Conservation (phyloP, 116 monocot species). For the Dioscorea cayenensis region DNA sequence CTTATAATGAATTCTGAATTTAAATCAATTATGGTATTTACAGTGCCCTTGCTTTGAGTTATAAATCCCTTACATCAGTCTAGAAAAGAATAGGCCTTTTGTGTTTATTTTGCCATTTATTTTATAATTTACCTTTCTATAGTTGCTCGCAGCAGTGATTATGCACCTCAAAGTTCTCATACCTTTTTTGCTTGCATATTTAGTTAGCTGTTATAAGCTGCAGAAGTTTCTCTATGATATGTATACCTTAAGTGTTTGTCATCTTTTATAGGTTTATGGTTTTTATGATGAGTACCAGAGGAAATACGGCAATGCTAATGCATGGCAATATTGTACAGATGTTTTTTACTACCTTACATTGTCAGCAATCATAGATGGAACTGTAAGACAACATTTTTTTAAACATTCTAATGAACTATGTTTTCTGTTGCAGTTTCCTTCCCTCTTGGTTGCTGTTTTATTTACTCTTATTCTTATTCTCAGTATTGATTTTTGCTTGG, state of each 20-base stretch:
- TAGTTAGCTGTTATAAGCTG: too few species aligned
- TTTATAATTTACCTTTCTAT: neutral
- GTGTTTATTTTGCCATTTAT: neutral
- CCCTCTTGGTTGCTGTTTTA: neutral
- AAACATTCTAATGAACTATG: neutral
- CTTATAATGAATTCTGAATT: too few species aligned
- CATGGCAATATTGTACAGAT: conserved; percentile 99
- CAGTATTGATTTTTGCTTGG: conserved; percentile 54
- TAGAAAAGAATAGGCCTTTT: neutral
- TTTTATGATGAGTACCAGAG: conserved; percentile 98
- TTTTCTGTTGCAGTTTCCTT: neutral
- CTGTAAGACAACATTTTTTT: neutral
- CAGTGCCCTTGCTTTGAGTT: too few species aligned
- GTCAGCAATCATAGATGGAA: neutral
- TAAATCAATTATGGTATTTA: too few species aligned
- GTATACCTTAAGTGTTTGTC: neutral
- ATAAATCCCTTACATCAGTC: neutral
- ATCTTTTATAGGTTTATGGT: conserved; percentile 66
- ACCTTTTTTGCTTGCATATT: neutral
- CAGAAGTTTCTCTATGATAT: neutral
- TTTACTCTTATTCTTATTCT: conserved; percentile 34
- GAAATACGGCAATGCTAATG: conserved; percentile 95
- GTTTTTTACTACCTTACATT: conserved; percentile 85
- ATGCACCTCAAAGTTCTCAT: neutral
- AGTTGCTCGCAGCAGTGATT: neutral